Percentiles rank a stretch among this genome's conserved stretches.
Evolutionary conservation across 768 basidiomycete species (phyloP).

Genomic region (Termitomyces sp.): DNA sequence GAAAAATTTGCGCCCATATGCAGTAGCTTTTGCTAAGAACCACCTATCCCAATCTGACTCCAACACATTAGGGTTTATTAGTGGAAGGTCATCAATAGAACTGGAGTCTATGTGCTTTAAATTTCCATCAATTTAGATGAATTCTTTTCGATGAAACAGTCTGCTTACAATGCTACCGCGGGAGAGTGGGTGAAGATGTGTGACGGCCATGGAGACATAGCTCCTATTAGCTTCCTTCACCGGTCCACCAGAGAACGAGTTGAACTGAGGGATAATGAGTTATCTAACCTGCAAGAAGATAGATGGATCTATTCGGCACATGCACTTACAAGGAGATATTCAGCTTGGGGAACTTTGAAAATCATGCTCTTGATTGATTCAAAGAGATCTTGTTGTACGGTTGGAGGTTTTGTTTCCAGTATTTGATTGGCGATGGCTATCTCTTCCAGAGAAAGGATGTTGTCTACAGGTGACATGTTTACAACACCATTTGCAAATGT

Average conservation of each 20-base stretch:
- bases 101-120: slow-evolving; percentile 19
- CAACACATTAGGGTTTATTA: slow-evolving; percentile 23
- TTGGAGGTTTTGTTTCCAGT: slow-evolving; percentile 22
- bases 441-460: slow-evolving; percentile 20
- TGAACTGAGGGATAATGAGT: slow-evolving; percentile 18
- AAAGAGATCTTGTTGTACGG: slow-evolving; percentile 22
- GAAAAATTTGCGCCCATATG: slow-evolving; percentile 26
- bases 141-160: neutral
- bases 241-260: slow-evolving; percentile 24
- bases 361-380: slow-evolving; percentile 22
- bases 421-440: slow-evolving; percentile 17
- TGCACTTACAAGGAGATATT: slow-evolving; percentile 23
- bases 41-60: slow-evolving; percentile 28
- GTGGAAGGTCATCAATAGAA: slow-evolving; percentile 23
- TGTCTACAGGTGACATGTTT: slow-evolving; percentile 23
- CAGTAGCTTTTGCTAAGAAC: slow-evolving; percentile 26
- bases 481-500: slow-evolving; percentile 25
- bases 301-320: neutral
- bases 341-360: slow-evolving; percentile 22
- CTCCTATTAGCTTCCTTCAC: slow-evolving; percentile 25
- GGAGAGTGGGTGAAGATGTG: slow-evolving; percentile 39
- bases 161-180: slow-evolving; percentile 34
- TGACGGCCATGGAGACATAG: slow-evolving; percentile 28
- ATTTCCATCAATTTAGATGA: neutral
- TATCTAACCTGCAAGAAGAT: neutral